Evolutionary conservation across 108 stramenopile species (phyloP), one percentile per base, ranked within the genome.

Genomic region (Pseudonitzschia pungens): DNA sequence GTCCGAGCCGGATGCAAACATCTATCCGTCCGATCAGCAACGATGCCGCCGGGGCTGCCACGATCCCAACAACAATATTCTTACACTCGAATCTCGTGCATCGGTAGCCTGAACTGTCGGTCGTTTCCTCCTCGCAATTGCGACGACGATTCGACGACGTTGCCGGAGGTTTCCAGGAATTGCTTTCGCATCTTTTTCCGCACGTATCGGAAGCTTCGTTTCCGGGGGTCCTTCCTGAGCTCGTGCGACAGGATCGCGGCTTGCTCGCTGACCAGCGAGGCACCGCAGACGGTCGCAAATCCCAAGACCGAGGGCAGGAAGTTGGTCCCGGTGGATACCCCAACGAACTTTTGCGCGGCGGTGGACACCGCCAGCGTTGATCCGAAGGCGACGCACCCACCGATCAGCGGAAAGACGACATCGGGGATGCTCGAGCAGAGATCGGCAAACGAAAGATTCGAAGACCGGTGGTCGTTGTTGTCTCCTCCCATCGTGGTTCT

Each of bases 321-420:
- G n/a, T 67, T 66, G 14, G 86, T 91, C 7, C 86, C 91, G 1
- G 93, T 94, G 0, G 86, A 88, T 14, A 94, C 81, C 36, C 89
- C 83, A 8, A 93, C 31, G 11, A 90, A 0, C 44, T 79, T 77
- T 74, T 92, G 89, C 0, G 72, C 31, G 48, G 52, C 70, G 0
- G 87, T 88, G 4, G 87, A 88, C 24, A 83, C 12, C 8, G 81
- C 78, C 41, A 88, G 73, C 9, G 81, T 84, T 14, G 84, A 65
- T 28, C 73, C 69, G 45, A 84, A 88, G 22, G 81, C 72, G 28
- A 69, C 65, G 55, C 65, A 72, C 45, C 87, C 87, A 14, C 79
- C 60, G 6, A 75, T 53, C 3, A 86, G 33, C 21, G 84, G 69
- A 42, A 69, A 28, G 12, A 65, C 20, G 22, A 0, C 16, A 45